Evolutionary conservation across 352 stramenopile species (phyloP), one percentile per base, ranked within the genome.

Genomic region (Peronosclerospora sorghi): DNA sequence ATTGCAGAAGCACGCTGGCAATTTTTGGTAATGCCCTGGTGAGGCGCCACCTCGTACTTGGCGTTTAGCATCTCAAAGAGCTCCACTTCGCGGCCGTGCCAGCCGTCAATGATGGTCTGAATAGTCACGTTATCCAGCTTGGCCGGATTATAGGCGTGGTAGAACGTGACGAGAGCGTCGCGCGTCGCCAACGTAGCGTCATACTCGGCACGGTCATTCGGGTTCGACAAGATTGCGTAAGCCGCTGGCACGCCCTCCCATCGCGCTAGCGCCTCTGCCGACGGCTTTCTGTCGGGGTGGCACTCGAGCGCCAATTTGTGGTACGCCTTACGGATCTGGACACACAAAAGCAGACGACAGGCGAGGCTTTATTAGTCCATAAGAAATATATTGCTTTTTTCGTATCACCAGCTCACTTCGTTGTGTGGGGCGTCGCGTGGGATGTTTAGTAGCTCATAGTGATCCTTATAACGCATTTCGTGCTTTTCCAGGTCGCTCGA

Each of bases 231-330:
- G 29, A 91, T 57, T 1, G 73, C 68, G 51, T 91, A 91, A 2
- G 78, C 78, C 5, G 68, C 59, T 15, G 51, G 78, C 24, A 91
- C 75, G 28, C 78, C 78, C 30, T 91, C 78, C 78, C 78, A 91
- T 18, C 67, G 68, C 34, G 66, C 68, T 34, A 85, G 60, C 8
- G 71, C 73, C 32, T 83, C 73, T 0, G 63, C 41, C 1, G 61
- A 75, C 36, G 84, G 78, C 63, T 98, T 98, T 51, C 95, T 91
- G 53, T 96, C 86, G 1, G 86, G 86, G 49, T 96, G 86, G 42
- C 78, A 94, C 46, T 75, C 73, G 28, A 94, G 66, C 32, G 78
- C 83, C 30, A 95, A 55, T 53, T 79, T 90, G 7, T 81, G 77
- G 53, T 96, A 96, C 4, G 85, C 80, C 36, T 79, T 69, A 49